phyloP scores from a whole-genome alignment of 139 green algal genomes.

The Klebsormidium nitens region DNA sequence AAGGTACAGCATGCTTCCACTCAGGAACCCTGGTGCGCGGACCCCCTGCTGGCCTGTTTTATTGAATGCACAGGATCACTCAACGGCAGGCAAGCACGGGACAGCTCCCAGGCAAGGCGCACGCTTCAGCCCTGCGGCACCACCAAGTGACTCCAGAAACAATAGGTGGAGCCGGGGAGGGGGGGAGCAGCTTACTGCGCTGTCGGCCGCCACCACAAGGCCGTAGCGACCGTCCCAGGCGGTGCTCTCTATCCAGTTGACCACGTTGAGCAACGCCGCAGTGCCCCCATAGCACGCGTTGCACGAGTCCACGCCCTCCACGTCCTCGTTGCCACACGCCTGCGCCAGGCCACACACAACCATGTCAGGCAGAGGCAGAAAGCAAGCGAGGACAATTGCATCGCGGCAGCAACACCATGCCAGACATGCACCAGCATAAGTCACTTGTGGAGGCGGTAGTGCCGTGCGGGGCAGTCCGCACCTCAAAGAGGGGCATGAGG shows the following conservation, averaged over 20 bases:
- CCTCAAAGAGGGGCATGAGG: constrained; percentile 63
- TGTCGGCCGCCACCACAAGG: constrained; percentile 72
- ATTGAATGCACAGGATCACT: too few species aligned
- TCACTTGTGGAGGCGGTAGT: constrained; percentile 5
- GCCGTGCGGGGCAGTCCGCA: background rate
- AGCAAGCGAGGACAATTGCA: too few species aligned
- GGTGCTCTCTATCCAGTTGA: constrained; percentile 62
- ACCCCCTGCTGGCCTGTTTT: too few species aligned
- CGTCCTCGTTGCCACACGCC: constrained; percentile 52
- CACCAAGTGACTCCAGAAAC: too few species aligned
- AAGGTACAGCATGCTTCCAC: too few species aligned
- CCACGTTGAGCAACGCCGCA: constrained; percentile 65
- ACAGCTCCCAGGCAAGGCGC: too few species aligned
- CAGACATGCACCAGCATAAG: too few species aligned
- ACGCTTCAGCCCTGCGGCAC: too few species aligned
- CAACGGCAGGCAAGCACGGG: too few species aligned
- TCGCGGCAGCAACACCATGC: too few species aligned
- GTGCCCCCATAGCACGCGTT: constrained; percentile 85
- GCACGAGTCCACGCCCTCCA: constrained; percentile 72
- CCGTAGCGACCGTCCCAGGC: constrained; percentile 75
- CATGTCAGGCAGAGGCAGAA: too few species aligned
- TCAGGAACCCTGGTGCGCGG: too few species aligned
- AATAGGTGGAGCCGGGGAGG: constrained; percentile 29
- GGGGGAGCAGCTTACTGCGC: constrained; percentile 67
- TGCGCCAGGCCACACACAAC: background rate